A percentile compares a stretch with the other conserved stretches of the same genome.
Evolutionary conservation across 2,329 filamentous ascomycete species (phyloP).

Genomic region (Ascochyta clinopodiicola): DNA sequence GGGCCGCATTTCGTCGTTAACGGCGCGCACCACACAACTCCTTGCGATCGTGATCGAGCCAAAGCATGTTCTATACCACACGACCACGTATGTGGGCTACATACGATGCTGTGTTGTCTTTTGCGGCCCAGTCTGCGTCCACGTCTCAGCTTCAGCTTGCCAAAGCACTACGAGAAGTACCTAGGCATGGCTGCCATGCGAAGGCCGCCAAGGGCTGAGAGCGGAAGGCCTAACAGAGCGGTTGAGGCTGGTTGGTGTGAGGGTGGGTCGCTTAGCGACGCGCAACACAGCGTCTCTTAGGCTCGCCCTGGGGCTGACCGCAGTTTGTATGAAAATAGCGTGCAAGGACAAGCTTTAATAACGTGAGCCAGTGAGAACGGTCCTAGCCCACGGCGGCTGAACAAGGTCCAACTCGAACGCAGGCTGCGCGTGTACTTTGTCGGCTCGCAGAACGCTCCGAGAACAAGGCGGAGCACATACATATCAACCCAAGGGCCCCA

Average conservation of each 20-base stretch:
- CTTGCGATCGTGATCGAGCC: background rate
- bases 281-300: conserved; percentile 12
- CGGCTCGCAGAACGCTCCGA: conserved; percentile 25
- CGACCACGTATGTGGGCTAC: background rate
- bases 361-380: conserved; percentile 9
- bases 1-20: conserved; percentile 3
- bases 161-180: background rate
- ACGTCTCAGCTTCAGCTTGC: background rate
- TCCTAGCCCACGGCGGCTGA: conserved; percentile 18
- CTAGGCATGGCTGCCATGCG: background rate
- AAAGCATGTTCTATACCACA: background rate
- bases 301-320: conserved; percentile 20
- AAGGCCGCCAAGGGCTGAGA: background rate
- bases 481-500: conserved; percentile 20
- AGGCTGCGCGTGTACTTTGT: conserved; percentile 14
- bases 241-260: conserved; percentile 22
- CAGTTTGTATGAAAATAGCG: conserved; percentile 28
- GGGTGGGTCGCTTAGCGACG: conserved; percentile 22
- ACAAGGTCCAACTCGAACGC: conserved; percentile 8
- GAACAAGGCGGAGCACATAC: conserved; percentile 22
- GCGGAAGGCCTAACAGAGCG: conserved; percentile 2
- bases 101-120: background rate
- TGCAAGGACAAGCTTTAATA: conserved; percentile 12
- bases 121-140: background rate
- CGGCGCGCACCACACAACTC: conserved; percentile 2